Evolutionary conservation across 192 early-diverging fungal genomes (phyloP).

Genomic region (Backusella morwellensis): DNA sequence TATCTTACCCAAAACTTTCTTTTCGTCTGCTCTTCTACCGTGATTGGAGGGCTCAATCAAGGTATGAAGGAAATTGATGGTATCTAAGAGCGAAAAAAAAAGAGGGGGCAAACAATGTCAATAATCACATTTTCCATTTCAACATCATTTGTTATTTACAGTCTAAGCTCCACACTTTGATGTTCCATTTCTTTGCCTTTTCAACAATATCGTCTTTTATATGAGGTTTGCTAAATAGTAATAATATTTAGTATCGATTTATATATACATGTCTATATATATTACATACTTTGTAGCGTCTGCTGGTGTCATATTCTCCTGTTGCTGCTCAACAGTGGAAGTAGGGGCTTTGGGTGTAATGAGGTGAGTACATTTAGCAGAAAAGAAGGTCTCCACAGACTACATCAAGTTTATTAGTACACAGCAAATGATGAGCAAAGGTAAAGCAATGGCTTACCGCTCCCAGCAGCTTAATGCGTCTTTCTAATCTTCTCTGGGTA

Average conservation of each 20-base stretch:
- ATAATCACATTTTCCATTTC: background rate
- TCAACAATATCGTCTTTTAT: slow-evolving; percentile 23
- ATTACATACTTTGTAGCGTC: background rate
- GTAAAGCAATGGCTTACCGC: slow-evolving; percentile 10
- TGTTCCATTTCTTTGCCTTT: slow-evolving; percentile 6
- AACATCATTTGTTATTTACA: slow-evolving; percentile 11
- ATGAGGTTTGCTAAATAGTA: background rate
- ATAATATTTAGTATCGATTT: background rate
- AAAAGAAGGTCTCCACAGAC: slow-evolving; percentile 27
- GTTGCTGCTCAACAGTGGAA: background rate
- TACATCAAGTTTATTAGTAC: background rate
- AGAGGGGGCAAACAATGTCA: background rate
- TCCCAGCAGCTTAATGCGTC: slow-evolving; percentile 13
- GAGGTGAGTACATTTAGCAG: slow-evolving; percentile 29
- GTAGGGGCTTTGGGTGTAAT: slow-evolving; percentile 14
- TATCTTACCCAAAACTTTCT: slow-evolving; percentile 3
- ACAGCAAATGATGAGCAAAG: background rate
- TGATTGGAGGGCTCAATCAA: slow-evolving; percentile 3
- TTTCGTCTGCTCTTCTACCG: background rate
- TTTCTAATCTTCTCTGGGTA: background rate
- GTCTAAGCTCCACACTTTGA: slow-evolving; percentile 17
- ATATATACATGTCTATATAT: background rate
- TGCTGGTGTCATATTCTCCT: background rate
- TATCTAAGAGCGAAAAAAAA: background rate
- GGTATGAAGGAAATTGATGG: background rate